These are phyloP conservation scores for Chrysanthemum lavandulifolium DNA, from an alignment of 129 eudicot genomes.

Conservation along the genomic window DNA sequence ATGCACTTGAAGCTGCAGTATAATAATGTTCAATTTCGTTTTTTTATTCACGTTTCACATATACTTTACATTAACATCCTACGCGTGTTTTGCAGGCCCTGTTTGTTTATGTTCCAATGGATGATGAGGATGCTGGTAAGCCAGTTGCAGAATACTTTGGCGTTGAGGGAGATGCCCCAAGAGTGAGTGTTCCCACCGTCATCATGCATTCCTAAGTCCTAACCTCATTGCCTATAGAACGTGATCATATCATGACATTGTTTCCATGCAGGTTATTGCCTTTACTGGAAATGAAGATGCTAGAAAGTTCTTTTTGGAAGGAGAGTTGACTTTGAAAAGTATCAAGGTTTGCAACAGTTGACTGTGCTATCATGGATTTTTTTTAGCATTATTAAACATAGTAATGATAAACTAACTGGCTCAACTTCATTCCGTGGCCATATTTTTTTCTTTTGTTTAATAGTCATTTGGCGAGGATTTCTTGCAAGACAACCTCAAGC, in stretches of 20 bases:
- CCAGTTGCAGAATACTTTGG: slow-evolving; percentile 78
- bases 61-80: not conserved
- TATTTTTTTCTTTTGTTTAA: slow-evolving; percentile 11
- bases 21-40: slow-evolving; percentile 4
- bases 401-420: not conserved
- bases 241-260: not conserved
- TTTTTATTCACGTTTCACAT: not conserved
- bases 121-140: slow-evolving; percentile 72
- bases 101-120: slow-evolving; percentile 65
- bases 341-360: slow-evolving; percentile 53
- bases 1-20: not conserved
- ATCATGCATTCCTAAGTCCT: not conserved
- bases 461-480: slow-evolving; percentile 69
- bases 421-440: not conserved
- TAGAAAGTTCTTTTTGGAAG: slow-evolving; percentile 64
- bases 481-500: slow-evolving; percentile 83
- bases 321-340: slow-evolving; percentile 56
- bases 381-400: not conserved
- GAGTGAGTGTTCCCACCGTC: slow-evolving; percentile 43
- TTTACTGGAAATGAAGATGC: slow-evolving; percentile 66
- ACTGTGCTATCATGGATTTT: not conserved
- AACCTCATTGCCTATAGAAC: not conserved
- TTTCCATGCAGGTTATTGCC: slow-evolving; percentile 61
- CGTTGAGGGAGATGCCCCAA: slow-evolving; percentile 53
- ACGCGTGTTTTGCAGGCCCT: slow-evolving; percentile 42